Evolutionary conservation across 2,329 filamentous ascomycete genomes (phyloP).

Genomic region (Cadophora gregata): DNA sequence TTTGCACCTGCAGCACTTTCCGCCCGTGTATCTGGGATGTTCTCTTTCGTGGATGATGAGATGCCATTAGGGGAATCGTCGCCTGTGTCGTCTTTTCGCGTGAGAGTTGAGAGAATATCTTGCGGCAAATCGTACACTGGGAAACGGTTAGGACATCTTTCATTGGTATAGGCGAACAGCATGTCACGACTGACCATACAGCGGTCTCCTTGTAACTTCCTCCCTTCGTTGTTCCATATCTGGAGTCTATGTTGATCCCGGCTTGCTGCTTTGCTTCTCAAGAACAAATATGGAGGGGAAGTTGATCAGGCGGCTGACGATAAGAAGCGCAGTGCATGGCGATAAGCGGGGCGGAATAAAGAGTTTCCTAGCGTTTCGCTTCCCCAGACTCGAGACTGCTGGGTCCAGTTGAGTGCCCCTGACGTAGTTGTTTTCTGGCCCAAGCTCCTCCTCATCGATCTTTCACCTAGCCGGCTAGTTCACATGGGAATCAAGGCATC

Average conservation of each 20-base stretch:
- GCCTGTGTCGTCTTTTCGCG: slow-evolving; percentile 41
- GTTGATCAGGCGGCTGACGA: neutral
- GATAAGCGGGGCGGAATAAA: slow-evolving; percentile 23
- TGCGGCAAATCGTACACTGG: slow-evolving; percentile 45
- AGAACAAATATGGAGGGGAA: slow-evolving; percentile 10
- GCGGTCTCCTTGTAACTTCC: slow-evolving; percentile 47
- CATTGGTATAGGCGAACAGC: neutral
- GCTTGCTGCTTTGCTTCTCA: neutral
- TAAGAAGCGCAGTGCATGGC: slow-evolving; percentile 18
- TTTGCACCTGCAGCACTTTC: slow-evolving; percentile 65
- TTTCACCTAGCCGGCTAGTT: neutral
- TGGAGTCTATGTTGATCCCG: neutral
- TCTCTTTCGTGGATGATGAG: slow-evolving; percentile 37
- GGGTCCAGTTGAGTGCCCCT: neutral
- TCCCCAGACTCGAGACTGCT: neutral
- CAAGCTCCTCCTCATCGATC: slow-evolving; percentile 8
- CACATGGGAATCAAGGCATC: slow-evolving; percentile 14
- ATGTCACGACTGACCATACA: slow-evolving; percentile 45
- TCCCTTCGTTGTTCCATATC: slow-evolving; percentile 46
- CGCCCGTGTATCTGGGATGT: slow-evolving; percentile 45
- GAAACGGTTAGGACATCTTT: slow-evolving; percentile 25
- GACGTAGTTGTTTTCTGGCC: slow-evolving; percentile 25
- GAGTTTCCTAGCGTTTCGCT: slow-evolving; percentile 8
- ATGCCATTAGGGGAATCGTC: slow-evolving; percentile 39
- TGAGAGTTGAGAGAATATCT: slow-evolving; percentile 46